Evolutionary conservation across 1,139 yeast species (phyloP).

Genomic region (Hyphopichia wangnamkhiaoensis): DNA sequence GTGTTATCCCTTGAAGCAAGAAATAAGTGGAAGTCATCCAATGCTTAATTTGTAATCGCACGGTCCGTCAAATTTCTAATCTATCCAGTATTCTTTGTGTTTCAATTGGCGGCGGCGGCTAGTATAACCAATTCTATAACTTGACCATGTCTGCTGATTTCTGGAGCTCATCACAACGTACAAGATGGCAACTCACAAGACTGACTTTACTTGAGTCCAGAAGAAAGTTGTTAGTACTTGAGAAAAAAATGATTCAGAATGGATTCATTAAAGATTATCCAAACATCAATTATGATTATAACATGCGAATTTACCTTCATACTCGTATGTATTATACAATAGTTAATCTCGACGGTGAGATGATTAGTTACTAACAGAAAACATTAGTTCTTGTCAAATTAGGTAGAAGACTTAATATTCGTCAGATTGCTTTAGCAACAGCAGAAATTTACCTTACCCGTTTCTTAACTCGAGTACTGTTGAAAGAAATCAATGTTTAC

Average conservation of each 20-base stretch:
- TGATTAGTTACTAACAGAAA: conserved; percentile 13
- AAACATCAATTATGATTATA: conserved; percentile 54
- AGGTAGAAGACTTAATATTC: conserved; percentile 72
- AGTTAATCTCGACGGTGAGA: too few species aligned
- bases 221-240: conserved; percentile 38
- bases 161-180: conserved; percentile 49
- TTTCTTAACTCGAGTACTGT: conserved; percentile 69
- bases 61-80: too few species aligned
- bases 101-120: too few species aligned
- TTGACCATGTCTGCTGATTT: conserved; percentile 46
- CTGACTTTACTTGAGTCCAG: conserved; percentile 42
- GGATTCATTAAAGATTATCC: conserved; percentile 48
- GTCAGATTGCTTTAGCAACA: conserved; percentile 85
- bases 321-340: conserved; percentile 34
- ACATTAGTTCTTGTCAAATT: conserved; percentile 57
- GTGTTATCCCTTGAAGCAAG: too few species aligned
- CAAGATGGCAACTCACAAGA: conserved; percentile 45
- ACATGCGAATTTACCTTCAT: conserved; percentile 69
- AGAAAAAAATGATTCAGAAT: conserved; percentile 48
- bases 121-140: too few species aligned
- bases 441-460: conserved; percentile 83
- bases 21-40: too few species aligned
- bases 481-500: conserved; percentile 81
- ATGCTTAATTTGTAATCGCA: too few species aligned
- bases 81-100: too few species aligned